A percentile compares a stretch with the other conserved stretches of the same genome.
phyloP scores from a whole-genome alignment of 805 yeast genomes.

The Wickerhamiella musiphila region DNA sequence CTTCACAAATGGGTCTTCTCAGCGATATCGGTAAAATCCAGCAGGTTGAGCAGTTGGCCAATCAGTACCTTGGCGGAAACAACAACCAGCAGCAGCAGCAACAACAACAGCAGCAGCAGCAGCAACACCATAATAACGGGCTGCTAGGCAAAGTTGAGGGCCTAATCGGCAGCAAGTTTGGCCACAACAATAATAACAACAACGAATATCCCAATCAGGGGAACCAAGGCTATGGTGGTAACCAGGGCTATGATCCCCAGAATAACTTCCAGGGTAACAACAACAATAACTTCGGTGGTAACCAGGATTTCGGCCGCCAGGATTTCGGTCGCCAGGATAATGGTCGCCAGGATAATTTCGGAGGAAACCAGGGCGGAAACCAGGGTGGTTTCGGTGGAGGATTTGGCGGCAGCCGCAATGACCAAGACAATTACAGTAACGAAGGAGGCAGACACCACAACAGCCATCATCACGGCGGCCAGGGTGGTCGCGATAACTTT shows the following conservation, averaged over 20 bases:
- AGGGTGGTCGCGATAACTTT: neutral
- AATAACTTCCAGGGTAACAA: constrained; percentile 15
- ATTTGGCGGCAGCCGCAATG: constrained; percentile 10
- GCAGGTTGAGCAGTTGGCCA: neutral
- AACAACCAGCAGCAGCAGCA: constrained; percentile 7
- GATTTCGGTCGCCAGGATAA: constrained; percentile 6
- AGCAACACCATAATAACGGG: constrained; percentile 8
- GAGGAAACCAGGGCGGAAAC: constrained; percentile 8
- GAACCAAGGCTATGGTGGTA: constrained; percentile 9
- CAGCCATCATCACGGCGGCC: constrained; percentile 10
- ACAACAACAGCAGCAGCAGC: constrained; percentile 11
- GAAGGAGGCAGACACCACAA: constrained; percentile 14
- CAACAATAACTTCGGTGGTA: constrained; percentile 1
- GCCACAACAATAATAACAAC: neutral
- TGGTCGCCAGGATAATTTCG: constrained; percentile 9
- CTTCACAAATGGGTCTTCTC: neutral
- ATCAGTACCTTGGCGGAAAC: constrained; percentile 2
- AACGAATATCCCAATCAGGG: constrained; percentile 6
- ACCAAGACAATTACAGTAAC: neutral
- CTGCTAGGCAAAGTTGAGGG: neutral
- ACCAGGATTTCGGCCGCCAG: constrained; percentile 3
- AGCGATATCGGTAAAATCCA: neutral
- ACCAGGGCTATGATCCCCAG: constrained; percentile 7
- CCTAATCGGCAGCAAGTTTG: neutral
- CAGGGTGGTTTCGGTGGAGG: constrained; percentile 13